A percentile compares a stretch with the other conserved stretches of the same genome.
Evolutionary conservation across 169 alveolate species (phyloP).

Genomic region (Cryptosporidium ryanae): DNA sequence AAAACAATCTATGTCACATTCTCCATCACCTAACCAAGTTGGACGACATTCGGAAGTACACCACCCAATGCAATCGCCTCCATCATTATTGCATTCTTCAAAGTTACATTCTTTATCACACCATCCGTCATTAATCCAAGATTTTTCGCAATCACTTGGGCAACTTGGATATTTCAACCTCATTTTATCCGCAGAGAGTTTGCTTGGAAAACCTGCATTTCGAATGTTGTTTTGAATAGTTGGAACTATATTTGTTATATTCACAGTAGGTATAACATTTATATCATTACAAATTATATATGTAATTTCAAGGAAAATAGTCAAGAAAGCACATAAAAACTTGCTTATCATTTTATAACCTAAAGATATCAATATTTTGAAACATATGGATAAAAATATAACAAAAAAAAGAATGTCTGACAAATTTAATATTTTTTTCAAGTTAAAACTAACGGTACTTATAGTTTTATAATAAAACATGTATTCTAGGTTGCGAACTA

Average conservation of each 20-base stretch:
- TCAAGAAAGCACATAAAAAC: background rate
- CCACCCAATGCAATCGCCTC: slow-evolving; percentile 77
- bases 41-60: slow-evolving; percentile 82
- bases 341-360: background rate
- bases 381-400: too few species aligned
- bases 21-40: slow-evolving; percentile 82
- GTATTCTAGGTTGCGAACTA: background rate
- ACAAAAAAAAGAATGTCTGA: too few species aligned
- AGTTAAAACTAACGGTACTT: background rate
- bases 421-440: too few species aligned
- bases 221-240: background rate
- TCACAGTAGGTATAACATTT: background rate
- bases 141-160: slow-evolving; percentile 39
- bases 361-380: too few species aligned
- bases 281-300: background rate
- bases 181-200: background rate
- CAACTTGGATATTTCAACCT: slow-evolving; percentile 35
- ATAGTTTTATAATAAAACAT: slow-evolving; percentile 11
- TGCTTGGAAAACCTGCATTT: background rate
- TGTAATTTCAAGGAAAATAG: background rate
- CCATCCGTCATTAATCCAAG: slow-evolving; percentile 74
- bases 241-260: slow-evolving; percentile 43
- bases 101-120: slow-evolving; percentile 71
- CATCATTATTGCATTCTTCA: slow-evolving; percentile 71
- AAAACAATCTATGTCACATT: slow-evolving; percentile 80